Evolutionary conservation across 257 asterid genomes (phyloP).

Genomic region (Capsicum chinense): DNA sequence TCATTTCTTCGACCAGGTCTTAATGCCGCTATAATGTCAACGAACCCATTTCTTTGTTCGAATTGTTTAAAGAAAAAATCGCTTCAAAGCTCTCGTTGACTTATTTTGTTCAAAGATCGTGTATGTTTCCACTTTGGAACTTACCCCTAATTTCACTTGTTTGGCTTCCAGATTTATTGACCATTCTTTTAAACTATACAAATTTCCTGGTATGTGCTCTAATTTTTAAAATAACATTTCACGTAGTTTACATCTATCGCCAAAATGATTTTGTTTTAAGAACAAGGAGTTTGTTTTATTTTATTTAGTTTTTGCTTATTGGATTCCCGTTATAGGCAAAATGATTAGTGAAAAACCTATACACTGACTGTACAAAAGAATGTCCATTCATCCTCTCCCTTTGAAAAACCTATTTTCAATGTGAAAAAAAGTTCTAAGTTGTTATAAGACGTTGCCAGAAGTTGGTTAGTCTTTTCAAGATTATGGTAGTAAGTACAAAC

Average conservation of each 20-base stretch:
- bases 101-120: too few species aligned
- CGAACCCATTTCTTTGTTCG: too few species aligned
- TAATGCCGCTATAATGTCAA: too few species aligned
- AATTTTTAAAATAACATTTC: not conserved
- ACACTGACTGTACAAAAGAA: conserved; percentile 27
- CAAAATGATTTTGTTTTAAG: not conserved
- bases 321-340: not conserved
- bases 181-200: conserved; percentile 92
- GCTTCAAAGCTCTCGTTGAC: too few species aligned
- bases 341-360: not conserved
- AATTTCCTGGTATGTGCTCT: conserved; percentile 61
- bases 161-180: conserved; percentile 93
- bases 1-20: too few species aligned
- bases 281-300: not conserved
- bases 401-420: conserved; percentile 70
- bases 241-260: not conserved
- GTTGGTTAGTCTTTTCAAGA: not conserved
- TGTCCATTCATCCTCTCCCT: conserved; percentile 98
- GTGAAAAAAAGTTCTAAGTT: not conserved
- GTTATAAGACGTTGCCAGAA: too few species aligned
- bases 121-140: conserved; percentile 70
- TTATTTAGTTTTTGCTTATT: not conserved
- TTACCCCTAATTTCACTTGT: conserved; percentile 80
- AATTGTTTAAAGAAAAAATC: too few species aligned
- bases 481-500: conserved; percentile 34